Evolutionary conservation across 768 basidiomycete genomes (phyloP).

Genomic region (Goffeauzyma gilvescens): DNA sequence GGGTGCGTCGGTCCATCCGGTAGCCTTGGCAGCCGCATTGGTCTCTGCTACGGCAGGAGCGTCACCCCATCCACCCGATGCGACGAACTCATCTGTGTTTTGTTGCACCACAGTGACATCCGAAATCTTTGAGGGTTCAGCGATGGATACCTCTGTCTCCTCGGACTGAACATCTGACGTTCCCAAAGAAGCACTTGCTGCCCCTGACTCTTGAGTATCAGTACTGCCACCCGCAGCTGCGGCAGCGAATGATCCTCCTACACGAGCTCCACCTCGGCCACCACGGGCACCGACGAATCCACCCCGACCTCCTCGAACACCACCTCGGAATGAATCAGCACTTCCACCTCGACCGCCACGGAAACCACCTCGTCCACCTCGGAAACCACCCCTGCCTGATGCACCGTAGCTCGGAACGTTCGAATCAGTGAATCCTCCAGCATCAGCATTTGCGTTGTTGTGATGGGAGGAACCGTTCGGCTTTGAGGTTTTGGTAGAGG

Average conservation of each 20-base stretch:
- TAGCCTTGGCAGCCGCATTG: slow-evolving; percentile 26
- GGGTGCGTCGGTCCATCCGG: slow-evolving; percentile 11
- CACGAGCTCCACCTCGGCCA: slow-evolving; percentile 26
- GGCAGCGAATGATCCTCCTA: slow-evolving; percentile 5
- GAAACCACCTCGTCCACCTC: slow-evolving; percentile 27
- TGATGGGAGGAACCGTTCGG: slow-evolving; percentile 18
- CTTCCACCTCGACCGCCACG: slow-evolving; percentile 24
- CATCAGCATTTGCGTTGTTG: slow-evolving; percentile 25
- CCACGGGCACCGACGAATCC: slow-evolving; percentile 30
- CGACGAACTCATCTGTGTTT: slow-evolving; percentile 25
- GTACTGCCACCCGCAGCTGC: background rate
- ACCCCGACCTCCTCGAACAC: slow-evolving; percentile 22
- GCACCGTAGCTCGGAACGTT: no score
- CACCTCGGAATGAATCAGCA: slow-evolving; percentile 16
- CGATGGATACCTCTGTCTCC: background rate
- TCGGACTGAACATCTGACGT: no score
- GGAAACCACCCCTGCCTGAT: slow-evolving; percentile 16
- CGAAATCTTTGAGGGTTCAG: background rate
- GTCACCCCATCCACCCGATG: slow-evolving; percentile 28
- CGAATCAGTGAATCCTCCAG: slow-evolving; percentile 19
- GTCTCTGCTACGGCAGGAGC: slow-evolving; percentile 26
- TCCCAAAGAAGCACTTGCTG: background rate
- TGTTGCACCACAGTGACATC: background rate
- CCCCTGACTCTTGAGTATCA: background rate
- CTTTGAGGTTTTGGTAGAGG: slow-evolving; percentile 8